Evolutionary conservation across 257 asterid species (phyloP), one percentile per base, ranked within the genome.

Genomic region (Jacaranda copaia): DNA sequence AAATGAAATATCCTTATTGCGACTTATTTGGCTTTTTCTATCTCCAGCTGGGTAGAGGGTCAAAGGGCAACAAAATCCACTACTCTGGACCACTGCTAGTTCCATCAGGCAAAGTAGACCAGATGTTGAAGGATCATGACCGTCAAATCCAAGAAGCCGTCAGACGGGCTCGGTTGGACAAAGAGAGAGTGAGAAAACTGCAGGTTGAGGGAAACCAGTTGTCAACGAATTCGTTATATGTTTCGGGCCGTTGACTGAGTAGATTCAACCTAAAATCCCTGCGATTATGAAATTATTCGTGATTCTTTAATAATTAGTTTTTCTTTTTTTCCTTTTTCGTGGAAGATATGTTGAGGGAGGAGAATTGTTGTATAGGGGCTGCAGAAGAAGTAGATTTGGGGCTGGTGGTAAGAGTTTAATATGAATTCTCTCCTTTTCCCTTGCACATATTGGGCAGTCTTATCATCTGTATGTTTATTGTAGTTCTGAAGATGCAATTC

Each of bases 81-180:
- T 96, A 91, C 88, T 96, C 99, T 0, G 99, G 99, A 19, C 98
- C 99, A 0, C 72, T 96, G 71, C 83, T 91, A 42, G 98, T 86
- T 39, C 97, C 98, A 13, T 89, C 98, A 1, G 96, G 93, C 61
- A 91, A 90, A 88, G 87, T 90, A 85, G 98, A 96, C 62, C 97
- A 93, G 88, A 88, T 86, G 82, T 66, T 96, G 83, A 91, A 90
- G 83, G 99, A 93, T 61, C 94, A 93, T 13, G 98, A 96, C 77
- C 96, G 97, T 46, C 98, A 90, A 56, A 89, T 96, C 42, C 99
- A 90, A 81, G 99, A 93, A 81, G 97, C 97, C 40, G 97, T 84
- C 68, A 84, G 99, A 80, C 85, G 98, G 52, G 97, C 94, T 42
- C 91, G 98, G n/a, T 39, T 90, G 77, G 98, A 93, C 81, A 93